phyloP scores from a whole-genome alignment of 345 rosid genomes.

The Ricinus communis region DNA sequence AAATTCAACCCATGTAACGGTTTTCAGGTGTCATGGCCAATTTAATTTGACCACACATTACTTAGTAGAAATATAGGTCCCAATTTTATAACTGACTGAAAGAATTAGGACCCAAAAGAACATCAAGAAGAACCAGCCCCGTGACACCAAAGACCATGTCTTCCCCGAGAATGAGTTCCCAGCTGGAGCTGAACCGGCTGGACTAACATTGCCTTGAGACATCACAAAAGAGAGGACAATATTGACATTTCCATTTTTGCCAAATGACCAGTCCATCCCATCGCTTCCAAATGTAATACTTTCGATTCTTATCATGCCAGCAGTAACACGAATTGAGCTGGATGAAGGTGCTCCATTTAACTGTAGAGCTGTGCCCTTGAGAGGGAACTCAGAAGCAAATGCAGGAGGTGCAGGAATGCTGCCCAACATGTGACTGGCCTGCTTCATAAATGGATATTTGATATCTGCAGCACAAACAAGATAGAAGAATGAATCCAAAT shows the following conservation, averaged over 20 bases:
- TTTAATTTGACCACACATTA: slow-evolving; percentile 18
- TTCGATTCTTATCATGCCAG: slow-evolving; percentile 78
- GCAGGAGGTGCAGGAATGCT: slow-evolving; percentile 67
- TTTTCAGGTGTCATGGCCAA: slow-evolving; percentile 10
- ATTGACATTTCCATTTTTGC: slow-evolving; percentile 57
- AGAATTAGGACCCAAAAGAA: slow-evolving; percentile 65
- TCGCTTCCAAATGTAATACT: slow-evolving; percentile 32
- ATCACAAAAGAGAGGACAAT: slow-evolving; percentile 50
- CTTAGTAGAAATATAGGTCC: slow-evolving; percentile 51
- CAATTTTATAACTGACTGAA: slow-evolving; percentile 61
- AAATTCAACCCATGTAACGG: slow-evolving; percentile 7
- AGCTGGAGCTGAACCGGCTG: slow-evolving; percentile 18
- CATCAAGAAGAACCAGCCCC: slow-evolving; percentile 48
- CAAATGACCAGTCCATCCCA: slow-evolving; percentile 53
- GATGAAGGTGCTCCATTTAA: slow-evolving; percentile 63
- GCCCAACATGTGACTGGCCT: slow-evolving; percentile 79
- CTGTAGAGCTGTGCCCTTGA: slow-evolving; percentile 55
- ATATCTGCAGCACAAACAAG: slow-evolving; percentile 41
- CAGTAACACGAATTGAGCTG: slow-evolving; percentile 68
- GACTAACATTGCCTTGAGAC: slow-evolving; percentile 35
- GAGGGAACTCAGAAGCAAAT: slow-evolving; percentile 64
- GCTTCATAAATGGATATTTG: slow-evolving; percentile 63
- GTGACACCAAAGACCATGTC: slow-evolving; percentile 36
- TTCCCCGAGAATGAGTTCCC: slow-evolving; percentile 36
- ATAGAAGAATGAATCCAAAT: slow-evolving; percentile 12